phyloP scores from a whole-genome alignment of 2,329 filamentous ascomycete species.

The Botrytis cinerea region DNA sequence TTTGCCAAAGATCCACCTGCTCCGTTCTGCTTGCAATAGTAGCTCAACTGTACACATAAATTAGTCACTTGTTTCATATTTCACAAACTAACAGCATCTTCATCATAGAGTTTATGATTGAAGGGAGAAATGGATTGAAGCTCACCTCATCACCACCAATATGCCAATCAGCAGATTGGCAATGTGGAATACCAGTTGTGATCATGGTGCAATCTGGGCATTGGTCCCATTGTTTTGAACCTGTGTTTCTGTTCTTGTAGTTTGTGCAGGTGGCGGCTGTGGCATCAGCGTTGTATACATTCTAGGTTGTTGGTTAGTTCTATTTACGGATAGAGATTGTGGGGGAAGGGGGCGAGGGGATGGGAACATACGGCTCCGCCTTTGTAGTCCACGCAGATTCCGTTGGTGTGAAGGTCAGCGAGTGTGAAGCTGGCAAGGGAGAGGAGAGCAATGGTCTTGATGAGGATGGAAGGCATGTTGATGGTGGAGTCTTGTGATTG shows the following conservation, averaged over 20 bases:
- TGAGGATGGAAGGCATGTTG: slow-evolving; percentile 13
- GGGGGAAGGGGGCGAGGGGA: neutral
- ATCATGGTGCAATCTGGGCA: slow-evolving; percentile 11
- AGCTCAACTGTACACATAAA: neutral
- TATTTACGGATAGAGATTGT: neutral
- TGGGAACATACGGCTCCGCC: neutral
- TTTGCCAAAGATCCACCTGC: neutral
- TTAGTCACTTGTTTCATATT: neutral
- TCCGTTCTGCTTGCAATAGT: slow-evolving; percentile 11
- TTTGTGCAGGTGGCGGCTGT: neutral
- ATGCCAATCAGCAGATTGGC: neutral
- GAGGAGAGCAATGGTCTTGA: slow-evolving; percentile 17
- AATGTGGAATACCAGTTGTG: neutral
- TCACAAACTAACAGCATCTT: no score
- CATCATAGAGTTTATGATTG: neutral
- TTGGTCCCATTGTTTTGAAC: neutral
- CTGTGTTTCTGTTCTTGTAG: slow-evolving; percentile 12
- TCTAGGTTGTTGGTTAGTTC: neutral
- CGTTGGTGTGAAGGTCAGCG: slow-evolving; percentile 9
- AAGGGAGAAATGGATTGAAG: neutral
- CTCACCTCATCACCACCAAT: slow-evolving; percentile 23
- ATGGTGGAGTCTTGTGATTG: neutral
- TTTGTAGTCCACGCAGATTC: neutral
- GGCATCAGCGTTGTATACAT: slow-evolving; percentile 2
- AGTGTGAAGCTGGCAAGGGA: slow-evolving; percentile 15